Evolutionary conservation across 192 early-diverging fungal genomes (phyloP).

Genomic region (Umbelopsis isabellina): DNA sequence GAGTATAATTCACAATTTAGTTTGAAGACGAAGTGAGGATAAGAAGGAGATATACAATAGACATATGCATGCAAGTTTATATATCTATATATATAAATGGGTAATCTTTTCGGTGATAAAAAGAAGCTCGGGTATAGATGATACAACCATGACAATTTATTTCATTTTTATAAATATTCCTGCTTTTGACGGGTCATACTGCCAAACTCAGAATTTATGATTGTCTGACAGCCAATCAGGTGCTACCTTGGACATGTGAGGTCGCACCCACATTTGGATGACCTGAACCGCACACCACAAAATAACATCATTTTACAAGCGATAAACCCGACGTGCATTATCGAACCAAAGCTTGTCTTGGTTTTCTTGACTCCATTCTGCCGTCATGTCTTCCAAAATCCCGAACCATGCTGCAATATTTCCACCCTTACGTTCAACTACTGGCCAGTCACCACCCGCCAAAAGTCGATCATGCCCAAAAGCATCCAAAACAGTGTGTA

Average conservation of each 20-base stretch:
- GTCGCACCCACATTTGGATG: neutral
- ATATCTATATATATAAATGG: too few relatives aligned
- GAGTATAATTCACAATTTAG: too few relatives aligned
- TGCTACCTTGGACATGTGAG: neutral
- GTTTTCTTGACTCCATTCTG: conserved; percentile 27
- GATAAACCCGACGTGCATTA: conserved; percentile 31
- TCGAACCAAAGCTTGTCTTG: conserved; percentile 32
- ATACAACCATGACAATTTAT: too few relatives aligned
- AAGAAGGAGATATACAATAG: too few relatives aligned
- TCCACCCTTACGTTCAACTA: conserved; percentile 22
- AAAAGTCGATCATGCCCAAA: conserved; percentile 40
- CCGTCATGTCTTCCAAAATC: conserved; percentile 22
- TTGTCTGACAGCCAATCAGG: neutral
- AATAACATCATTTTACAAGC: neutral
- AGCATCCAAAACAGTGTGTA: conserved; percentile 21
- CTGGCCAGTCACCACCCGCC: conserved; percentile 42
- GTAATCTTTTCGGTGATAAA: too few relatives aligned
- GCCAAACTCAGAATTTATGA: neutral
- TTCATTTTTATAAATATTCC: neutral
- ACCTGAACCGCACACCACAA: neutral
- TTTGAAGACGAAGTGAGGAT: too few relatives aligned
- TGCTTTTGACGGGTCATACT: neutral
- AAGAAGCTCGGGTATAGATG: too few relatives aligned
- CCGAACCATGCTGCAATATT: conserved; percentile 31
- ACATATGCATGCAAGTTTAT: too few relatives aligned